Base-by-base conservation (phyloP, 208 protist genomes). In the Crithidia acanthocephali region DNA sequence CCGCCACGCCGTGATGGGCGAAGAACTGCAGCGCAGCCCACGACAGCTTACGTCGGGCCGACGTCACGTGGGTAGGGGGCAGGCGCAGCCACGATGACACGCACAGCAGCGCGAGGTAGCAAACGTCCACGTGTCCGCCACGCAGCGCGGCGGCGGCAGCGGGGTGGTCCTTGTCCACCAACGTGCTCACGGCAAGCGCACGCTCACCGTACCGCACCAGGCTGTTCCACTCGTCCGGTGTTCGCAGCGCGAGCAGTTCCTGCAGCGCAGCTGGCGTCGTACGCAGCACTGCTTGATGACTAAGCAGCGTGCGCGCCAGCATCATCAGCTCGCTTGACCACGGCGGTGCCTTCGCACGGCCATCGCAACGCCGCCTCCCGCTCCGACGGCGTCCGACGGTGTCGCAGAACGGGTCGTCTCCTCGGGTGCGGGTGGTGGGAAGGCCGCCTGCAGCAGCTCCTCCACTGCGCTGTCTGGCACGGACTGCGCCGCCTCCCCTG, bases 71-170 rank as follows among this genome's bases (percentile, higher is more conserved):
- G 1, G 32, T 72, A 23, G 33, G 51, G 0, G 86, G 61, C 27
- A 69, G 64, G 13, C 65, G 44, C 62, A 89, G 20, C 83, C 87
- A 92, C 28, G 66, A 71, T 13, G 74, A 37, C 6, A 84, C 66
- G 57, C 87, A 92, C 5, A 92, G 70, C 33, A 76, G 55, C 9
- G 72, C 71, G 25, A 89, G 44, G 67, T 83, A 85, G 37, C 86
- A 66, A 0, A 80, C 23, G 60, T 92, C 87, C 6, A 89, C 76
- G 35, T 80, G 74, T 11, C 56, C 70, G 27, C 59, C 42, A 25
- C 45, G 68, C 37, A 91, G 60, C 11, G 81, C 23, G 10, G 33
- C 23, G 0, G 10, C 20, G 32, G 56, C 42, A 10, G 32, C 59
- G 30, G 48, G 53, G 35, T 66, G 30, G 6, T 68, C 20, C 18